Conservation (phyloP, 257 asterid genomes). For the Nicotiana obtusifolia region DNA sequence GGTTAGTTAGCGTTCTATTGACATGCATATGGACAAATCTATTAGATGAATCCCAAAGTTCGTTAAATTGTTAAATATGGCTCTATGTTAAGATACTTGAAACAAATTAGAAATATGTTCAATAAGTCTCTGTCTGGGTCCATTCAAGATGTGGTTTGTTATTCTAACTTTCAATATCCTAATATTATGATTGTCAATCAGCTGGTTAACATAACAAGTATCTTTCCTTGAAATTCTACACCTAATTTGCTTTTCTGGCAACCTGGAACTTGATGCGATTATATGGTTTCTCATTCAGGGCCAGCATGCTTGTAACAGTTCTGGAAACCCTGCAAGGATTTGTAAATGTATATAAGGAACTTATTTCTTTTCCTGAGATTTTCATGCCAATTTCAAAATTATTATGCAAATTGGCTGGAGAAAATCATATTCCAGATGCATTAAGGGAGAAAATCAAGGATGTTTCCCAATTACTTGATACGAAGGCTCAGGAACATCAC, state of each 20-base stretch:
- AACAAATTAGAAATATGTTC: not conserved
- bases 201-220: not conserved
- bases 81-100: not conserved
- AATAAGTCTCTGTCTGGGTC: no score
- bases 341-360: slow-evolving; percentile 36
- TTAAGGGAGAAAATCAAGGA: slow-evolving; percentile 48
- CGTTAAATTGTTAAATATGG: not conserved
- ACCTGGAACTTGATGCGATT: not conserved
- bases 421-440: slow-evolving; percentile 47
- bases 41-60: not conserved
- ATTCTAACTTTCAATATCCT: not conserved
- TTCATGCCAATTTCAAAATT: slow-evolving; percentile 57
- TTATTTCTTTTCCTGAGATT: slow-evolving; percentile 80
- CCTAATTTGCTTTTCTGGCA: not conserved
- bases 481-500: slow-evolving; percentile 48
- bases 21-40: not conserved
- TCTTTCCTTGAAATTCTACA: not conserved
- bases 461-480: slow-evolving; percentile 36
- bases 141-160: not conserved
- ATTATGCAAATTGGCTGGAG: slow-evolving; percentile 42
- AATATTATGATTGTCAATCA: not conserved
- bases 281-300: slow-evolving; percentile 40
- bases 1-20: slow-evolving; percentile 27
- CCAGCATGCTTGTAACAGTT: slow-evolving; percentile 52
- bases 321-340: slow-evolving; percentile 67